Evolutionary conservation across 192 early-diverging fungal genomes (phyloP).

Genomic region (Umbelopsis ramanniana): DNA sequence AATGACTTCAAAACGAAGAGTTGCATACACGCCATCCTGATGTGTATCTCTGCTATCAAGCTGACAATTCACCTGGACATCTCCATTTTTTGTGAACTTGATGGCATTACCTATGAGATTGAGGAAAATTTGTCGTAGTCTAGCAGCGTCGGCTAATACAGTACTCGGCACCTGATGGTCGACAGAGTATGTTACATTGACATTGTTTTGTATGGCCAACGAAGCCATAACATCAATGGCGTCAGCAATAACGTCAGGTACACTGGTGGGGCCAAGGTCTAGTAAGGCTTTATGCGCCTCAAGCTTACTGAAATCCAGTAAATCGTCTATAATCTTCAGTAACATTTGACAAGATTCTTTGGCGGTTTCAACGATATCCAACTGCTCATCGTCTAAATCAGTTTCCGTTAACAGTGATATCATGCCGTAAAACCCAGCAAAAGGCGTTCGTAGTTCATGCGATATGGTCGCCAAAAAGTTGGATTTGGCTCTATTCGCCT

Average conservation of each 20-base stretch:
- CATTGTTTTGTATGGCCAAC: conserved; percentile 54
- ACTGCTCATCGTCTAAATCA: conserved; percentile 40
- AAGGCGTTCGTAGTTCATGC: conserved; percentile 77
- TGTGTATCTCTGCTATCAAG: conserved; percentile 33
- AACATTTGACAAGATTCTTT: too few species aligned
- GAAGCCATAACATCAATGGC: conserved; percentile 61
- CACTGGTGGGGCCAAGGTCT: too few species aligned
- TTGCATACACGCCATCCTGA: conserved; percentile 40
- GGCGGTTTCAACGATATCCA: too few species aligned
- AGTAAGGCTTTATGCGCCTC: too few species aligned
- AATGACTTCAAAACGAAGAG: conserved; percentile 46
- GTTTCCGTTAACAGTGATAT: conserved; percentile 54
- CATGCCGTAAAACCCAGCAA: conserved; percentile 61
- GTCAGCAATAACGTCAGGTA: conserved; percentile 46
- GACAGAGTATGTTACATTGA: conserved; percentile 57
- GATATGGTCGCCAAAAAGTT: conserved; percentile 79
- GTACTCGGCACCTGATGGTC: conserved; percentile 56
- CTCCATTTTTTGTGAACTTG: conserved; percentile 69
- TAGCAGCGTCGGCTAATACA: conserved; percentile 56
- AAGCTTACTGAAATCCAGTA: conserved; percentile 57
- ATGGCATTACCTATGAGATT: conserved; percentile 70
- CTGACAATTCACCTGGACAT: conserved; percentile 53
- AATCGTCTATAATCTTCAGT: conserved; percentile 44
- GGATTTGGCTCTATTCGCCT: conserved; percentile 50
- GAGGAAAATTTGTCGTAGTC: conserved; percentile 62